phyloP scores from a whole-genome alignment of 306 rosid species.

The Vachellia pachyceras region DNA sequence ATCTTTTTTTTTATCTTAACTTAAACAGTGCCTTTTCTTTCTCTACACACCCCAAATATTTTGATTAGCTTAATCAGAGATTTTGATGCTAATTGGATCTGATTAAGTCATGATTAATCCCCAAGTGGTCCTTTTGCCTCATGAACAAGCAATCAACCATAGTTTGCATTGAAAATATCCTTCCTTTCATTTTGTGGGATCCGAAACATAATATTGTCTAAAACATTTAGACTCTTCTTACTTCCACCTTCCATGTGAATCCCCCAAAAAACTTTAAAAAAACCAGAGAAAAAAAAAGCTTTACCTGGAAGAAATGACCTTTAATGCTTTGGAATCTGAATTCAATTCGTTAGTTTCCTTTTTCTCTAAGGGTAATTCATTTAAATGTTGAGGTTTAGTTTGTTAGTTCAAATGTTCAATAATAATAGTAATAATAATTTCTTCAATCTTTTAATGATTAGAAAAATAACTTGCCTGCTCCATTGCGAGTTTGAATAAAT shows the following conservation, averaged over 20 bases:
- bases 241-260: slow-evolving; percentile 29
- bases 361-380: neutral
- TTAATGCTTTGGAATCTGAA: neutral
- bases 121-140: slow-evolving; percentile 2
- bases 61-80: slow-evolving; percentile 2
- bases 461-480: neutral
- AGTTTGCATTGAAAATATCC: slow-evolving; percentile 24
- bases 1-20: neutral
- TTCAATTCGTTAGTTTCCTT: neutral
- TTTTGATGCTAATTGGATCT: slow-evolving; percentile 13
- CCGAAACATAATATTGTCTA: slow-evolving; percentile 13
- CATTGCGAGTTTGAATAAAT: neutral
- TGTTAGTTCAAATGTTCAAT: no score
- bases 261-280: neutral
- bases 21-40: neutral
- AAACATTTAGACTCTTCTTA: slow-evolving; percentile 26
- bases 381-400: neutral
- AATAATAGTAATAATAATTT: no score
- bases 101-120: slow-evolving; percentile 19
- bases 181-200: slow-evolving; percentile 7
- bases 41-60: slow-evolving; percentile 17
- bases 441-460: no score
- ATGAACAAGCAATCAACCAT: slow-evolving; percentile 7
- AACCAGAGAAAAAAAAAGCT: neutral
- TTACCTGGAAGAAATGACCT: no score